Evolutionary conservation across 768 basidiomycete genomes (phyloP), one percentile per base, ranked within the genome.

Genomic region (Amanita exitialis): DNA sequence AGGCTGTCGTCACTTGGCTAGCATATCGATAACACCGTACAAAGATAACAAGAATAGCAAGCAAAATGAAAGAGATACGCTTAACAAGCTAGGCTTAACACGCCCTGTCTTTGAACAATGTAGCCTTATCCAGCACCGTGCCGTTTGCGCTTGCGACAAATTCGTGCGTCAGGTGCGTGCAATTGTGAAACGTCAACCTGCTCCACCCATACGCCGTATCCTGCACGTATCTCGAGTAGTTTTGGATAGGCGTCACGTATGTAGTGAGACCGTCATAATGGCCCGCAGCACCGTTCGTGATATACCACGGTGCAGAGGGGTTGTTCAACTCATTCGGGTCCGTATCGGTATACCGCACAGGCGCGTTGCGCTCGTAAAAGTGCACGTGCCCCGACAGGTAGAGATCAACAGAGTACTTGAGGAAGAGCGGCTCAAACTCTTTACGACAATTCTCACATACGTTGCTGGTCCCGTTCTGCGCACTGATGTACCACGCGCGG

Each of bases 261-360:
- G 48, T 47, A 20, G 58, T 55, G 20, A 58, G 44, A 13, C 59
- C 59, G 35, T 60, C 57, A 43, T 60, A 60, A 52, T 60, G 57
- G 6, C 59, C 57, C 12, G 55, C 57, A 6, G 57, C 58, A 25
- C 57, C 58, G 43, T 59, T 58, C 0, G 53, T 54, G 25, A 59
- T 58, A 49, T 58, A 58, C 58, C 57, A 59, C 5, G 58, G 54
- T 9, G 44, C 51, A 18, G 34, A 46, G n/a, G 58, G 57, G 43
- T 56, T 58, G 28, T 59, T 47, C 18, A 59, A 48, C 16, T 49
- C 58, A 4, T 48, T 54, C 8, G 53, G 54, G 45, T 59, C 58
- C 23, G 54, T 32, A 8, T 41, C 47, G 35, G 27, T 28, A 16
- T 56, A 56, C 44, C 52, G 56, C 41, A 57, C 36, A 13, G 57